phyloP scores from a whole-genome alignment of 2,329 filamentous ascomycete species.

The Graphilbum sp. region DNA sequence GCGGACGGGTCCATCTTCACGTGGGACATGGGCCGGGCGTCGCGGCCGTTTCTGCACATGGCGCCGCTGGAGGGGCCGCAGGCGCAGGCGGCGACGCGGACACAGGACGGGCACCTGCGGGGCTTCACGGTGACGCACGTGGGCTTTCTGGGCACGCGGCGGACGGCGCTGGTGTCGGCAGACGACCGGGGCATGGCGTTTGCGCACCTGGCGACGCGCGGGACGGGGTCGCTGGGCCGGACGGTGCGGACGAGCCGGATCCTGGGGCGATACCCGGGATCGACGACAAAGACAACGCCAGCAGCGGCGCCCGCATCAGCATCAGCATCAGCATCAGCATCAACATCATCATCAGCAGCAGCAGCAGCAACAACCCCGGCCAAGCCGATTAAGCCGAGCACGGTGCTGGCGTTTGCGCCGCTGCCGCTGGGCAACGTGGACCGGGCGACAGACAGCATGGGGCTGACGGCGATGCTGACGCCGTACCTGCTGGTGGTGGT shows the following conservation, averaged over 20 bases:
- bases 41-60: constrained; percentile 78
- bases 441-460: constrained; percentile 71
- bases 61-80: constrained; percentile 45
- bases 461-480: constrained; percentile 85
- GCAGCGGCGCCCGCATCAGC: not conserved
- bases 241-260: constrained; percentile 82
- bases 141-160: constrained; percentile 86
- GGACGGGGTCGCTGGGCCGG: constrained; percentile 70
- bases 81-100: constrained; percentile 36
- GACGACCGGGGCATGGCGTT: constrained; percentile 96
- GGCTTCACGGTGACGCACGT: constrained; percentile 70
- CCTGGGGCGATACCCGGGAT: constrained; percentile 73
- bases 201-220: constrained; percentile 84
- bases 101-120: constrained; percentile 66
- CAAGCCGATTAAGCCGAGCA: constrained; percentile 74
- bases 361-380: constrained; percentile 12
- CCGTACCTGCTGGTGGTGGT: constrained; percentile 93
- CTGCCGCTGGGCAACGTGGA: constrained; percentile 90
- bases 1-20: constrained; percentile 85
- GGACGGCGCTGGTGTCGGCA: constrained; percentile 87
- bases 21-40: constrained; percentile 76
- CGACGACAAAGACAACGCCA: constrained; percentile 29
- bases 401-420: constrained; percentile 80
- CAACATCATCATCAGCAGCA: constrained; percentile 36
- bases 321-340: too few species aligned